Base-by-base conservation (phyloP, 371 early-diverging fungal species). In the Syncephalastrum racemosum region DNA sequence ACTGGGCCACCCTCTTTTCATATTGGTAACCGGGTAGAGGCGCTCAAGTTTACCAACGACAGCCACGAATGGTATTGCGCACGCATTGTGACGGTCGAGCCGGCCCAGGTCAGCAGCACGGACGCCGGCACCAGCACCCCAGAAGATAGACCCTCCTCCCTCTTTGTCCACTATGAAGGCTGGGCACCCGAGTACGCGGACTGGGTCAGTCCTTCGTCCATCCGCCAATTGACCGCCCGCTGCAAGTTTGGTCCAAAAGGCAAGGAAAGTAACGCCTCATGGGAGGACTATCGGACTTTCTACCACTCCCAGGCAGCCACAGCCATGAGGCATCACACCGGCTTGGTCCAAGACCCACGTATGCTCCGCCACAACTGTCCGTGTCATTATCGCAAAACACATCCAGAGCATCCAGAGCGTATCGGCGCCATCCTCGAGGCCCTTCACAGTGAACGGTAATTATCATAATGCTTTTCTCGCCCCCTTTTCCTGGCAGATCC, bases 401-500 rank as follows among this genome's bases (percentile, higher is more conserved):
- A 87, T 53, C 87, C 87, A 16, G 87, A 87, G 54, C 70, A 80
- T 31, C 87, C 87, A 7, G 85, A 83, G 54, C 66, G 87, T 22
- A 71, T 87, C 16, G 48, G 52, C 19, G 70, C 69, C 4, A 77
- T 77, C 44, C 44, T 77, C 5, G 64, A 73, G 48, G 58, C 68
- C 45, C 57, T 77, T 41, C 69, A 73, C 52, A 50, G 36, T n/a
- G 58, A 78, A 50, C 73, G 71, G 78, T 77, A 64, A 56, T 25
- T 25, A 41, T 23, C 1, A 4, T 25, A 27, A 3, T 47, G n/a
- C n/a, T n/a, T n/a, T n/a, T n/a, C n/a, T n/a, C n/a, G n/a, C n/a
- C n/a, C n/a, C n/a, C 23, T 19, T 47, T 47, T 47, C 23, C n/a
- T 47, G 14, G 16, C 23, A 18, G 16, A 19, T 19, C 20, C 20